A percentile compares a stretch with the other conserved stretches of the same genome.
phyloP scores from a whole-genome alignment of 163 green algal species.

The Prototheca wickerhamii region DNA sequence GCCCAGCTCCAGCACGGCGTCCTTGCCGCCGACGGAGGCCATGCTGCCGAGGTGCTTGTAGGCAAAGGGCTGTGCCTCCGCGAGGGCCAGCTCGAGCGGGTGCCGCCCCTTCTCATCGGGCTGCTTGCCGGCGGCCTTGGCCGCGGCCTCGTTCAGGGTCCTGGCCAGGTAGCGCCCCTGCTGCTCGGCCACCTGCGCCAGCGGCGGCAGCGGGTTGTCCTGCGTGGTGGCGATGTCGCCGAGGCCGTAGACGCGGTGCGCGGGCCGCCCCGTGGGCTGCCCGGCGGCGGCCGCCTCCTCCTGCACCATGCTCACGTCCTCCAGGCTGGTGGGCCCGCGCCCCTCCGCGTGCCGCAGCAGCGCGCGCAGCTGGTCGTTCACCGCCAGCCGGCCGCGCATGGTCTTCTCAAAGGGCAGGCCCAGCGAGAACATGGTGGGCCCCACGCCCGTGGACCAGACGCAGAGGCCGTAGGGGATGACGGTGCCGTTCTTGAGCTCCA shows the following conservation, averaged over 20 bases:
- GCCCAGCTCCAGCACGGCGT: constrained; percentile 31
- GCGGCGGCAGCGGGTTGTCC: constrained; percentile 57
- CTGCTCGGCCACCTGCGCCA: constrained; percentile 87
- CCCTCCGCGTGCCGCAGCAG: constrained; percentile 25
- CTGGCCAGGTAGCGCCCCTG: constrained; percentile 76
- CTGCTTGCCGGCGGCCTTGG: no score
- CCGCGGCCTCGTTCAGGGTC: constrained; percentile 44
- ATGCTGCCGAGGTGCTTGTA: constrained; percentile 55
- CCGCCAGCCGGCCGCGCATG: constrained; percentile 48
- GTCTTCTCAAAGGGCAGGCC: constrained; percentile 75
- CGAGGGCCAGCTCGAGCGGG: not conserved
- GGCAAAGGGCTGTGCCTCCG: constrained; percentile 26
- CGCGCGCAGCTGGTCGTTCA: constrained; percentile 59
- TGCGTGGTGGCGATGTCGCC: constrained; percentile 75
- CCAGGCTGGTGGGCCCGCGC: not conserved
- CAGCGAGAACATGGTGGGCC: constrained; percentile 68
- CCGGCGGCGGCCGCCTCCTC: constrained; percentile 13
- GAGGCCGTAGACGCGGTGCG: constrained; percentile 56
- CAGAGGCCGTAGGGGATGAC: constrained; percentile 70
- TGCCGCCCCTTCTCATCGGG: not conserved
- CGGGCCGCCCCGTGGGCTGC: constrained; percentile 9
- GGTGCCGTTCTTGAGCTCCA: constrained; percentile 38
- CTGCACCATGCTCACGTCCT: constrained; percentile 25
- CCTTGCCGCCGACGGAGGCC: constrained; percentile 35
- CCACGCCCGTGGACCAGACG: constrained; percentile 77